These are phyloP conservation scores for Zizania palustris DNA, from an alignment of 202 grass and related monocot species.

Conservation along the genomic window DNA sequence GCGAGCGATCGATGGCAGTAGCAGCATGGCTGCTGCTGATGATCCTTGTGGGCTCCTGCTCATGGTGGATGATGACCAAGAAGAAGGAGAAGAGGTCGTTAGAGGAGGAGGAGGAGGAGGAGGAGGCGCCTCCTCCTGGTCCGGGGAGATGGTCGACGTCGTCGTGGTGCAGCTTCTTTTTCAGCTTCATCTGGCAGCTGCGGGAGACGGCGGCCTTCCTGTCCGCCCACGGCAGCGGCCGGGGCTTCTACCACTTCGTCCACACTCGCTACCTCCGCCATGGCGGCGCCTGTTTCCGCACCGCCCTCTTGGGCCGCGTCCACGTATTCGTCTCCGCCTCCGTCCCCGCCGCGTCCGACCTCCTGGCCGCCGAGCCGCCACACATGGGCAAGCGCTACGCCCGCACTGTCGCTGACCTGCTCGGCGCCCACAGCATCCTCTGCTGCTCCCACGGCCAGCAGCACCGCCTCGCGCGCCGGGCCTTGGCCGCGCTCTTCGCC, in stretches of 20 bases:
- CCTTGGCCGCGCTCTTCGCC: conserved; percentile 64
- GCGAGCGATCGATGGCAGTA: too few species aligned
- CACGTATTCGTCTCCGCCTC: conserved; percentile 79
- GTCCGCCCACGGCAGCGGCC: conserved; percentile 56
- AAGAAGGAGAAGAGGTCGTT: background rate
- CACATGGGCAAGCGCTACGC: conserved; percentile 83
- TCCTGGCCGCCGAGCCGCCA: conserved; percentile 46
- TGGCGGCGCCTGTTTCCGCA: conserved; percentile 64
- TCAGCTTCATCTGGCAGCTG: conserved; percentile 7
- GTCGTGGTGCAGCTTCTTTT: conserved; percentile 6
- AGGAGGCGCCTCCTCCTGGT: background rate
- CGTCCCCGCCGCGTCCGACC: conserved; percentile 41
- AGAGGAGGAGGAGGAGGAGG: too few species aligned
- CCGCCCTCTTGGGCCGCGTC: conserved; percentile 59
- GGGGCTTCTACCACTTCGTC: conserved; percentile 88
- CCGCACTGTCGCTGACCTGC: conserved; percentile 63
- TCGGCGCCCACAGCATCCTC: conserved; percentile 80
- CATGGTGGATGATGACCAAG: too few species aligned
- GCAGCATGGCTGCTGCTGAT: too few species aligned
- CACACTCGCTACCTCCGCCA: conserved; percentile 53
- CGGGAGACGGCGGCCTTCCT: conserved; percentile 76
- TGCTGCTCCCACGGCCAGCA: conserved; percentile 64
- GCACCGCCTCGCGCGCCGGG: conserved; percentile 58
- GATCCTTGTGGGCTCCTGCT: too few species aligned
- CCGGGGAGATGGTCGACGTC: too few species aligned